These are phyloP conservation scores for Talaromyces sp. DNA, from an alignment of 2,329 filamentous ascomycete genomes.

Conservation along the genomic window DNA sequence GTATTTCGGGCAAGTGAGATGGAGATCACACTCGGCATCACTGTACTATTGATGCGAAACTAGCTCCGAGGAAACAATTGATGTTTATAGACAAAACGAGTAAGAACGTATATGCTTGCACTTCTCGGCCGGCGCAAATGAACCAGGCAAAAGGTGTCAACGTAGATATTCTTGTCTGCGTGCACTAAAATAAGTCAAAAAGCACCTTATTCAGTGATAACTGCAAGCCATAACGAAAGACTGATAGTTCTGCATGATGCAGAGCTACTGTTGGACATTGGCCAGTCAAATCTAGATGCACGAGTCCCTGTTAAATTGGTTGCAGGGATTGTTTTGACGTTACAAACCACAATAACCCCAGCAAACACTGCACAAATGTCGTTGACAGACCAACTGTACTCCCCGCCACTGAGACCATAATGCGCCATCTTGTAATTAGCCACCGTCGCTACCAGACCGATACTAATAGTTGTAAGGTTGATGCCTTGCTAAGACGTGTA, in stretches of 20 bases:
- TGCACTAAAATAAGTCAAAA: background rate
- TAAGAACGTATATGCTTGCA: background rate
- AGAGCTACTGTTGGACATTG: slow-evolving; percentile 10
- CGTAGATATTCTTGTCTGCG: background rate
- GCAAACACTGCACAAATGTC: background rate
- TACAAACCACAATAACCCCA: slow-evolving; percentile 5
- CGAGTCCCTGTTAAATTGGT: background rate
- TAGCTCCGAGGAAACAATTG: too few relatives aligned
- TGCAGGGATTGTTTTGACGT: slow-evolving; percentile 16
- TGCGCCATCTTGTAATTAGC: slow-evolving; percentile 17
- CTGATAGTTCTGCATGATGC: slow-evolving; percentile 14
- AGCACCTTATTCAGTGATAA: slow-evolving; percentile 5
- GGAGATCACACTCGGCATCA: background rate
- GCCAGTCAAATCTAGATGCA: slow-evolving; percentile 6
- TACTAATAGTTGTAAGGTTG: background rate
- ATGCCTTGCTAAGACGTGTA: background rate
- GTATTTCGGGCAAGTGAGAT: background rate
- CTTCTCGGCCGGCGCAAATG: too few relatives aligned
- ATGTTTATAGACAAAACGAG: background rate
- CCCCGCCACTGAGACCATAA: slow-evolving; percentile 16
- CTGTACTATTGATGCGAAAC: too few relatives aligned
- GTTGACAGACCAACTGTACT: background rate
- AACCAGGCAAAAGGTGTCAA: background rate
- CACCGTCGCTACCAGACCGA: background rate
- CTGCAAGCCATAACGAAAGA: slow-evolving; percentile 16